Evolutionary conservation across 371 early-diverging fungal genomes (phyloP).

Genomic region (Actinomortierella ambigua): DNA sequence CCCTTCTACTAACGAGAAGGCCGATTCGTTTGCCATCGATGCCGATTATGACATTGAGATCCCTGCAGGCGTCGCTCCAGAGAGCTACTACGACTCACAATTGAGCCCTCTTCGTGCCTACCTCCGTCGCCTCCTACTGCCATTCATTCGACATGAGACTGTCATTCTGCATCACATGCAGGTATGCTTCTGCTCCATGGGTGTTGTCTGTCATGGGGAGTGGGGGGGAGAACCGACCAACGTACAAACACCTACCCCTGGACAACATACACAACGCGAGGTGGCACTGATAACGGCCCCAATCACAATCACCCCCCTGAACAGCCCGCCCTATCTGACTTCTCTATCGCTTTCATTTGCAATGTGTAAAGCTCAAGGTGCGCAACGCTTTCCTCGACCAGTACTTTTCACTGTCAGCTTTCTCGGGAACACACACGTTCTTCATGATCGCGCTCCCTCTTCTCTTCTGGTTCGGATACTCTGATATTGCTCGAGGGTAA

Average conservation of each 20-base stretch:
- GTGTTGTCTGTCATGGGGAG: too few relatives aligned
- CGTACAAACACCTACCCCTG: too few relatives aligned
- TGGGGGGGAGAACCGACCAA: too few relatives aligned
- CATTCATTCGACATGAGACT: conserved; percentile 60
- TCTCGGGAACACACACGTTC: conserved; percentile 76
- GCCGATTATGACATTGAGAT: conserved; percentile 43
- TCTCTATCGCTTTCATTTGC: background rate
- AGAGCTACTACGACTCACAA: conserved; percentile 43
- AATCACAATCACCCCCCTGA: too few relatives aligned
- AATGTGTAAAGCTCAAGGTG: conserved; percentile 28
- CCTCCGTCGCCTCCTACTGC: conserved; percentile 55
- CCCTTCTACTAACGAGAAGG: too few relatives aligned
- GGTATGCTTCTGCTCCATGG: too few relatives aligned
- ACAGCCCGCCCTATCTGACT: background rate
- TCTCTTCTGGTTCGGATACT: conserved; percentile 74
- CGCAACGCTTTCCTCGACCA: conserved; percentile 55
- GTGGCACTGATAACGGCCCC: too few relatives aligned
- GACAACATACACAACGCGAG: too few relatives aligned
- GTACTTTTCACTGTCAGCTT: conserved; percentile 67
- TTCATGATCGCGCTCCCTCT: conserved; percentile 74
- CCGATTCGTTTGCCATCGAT: background rate
- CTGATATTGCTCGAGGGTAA: conserved; percentile 62
- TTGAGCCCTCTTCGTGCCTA: conserved; percentile 49
- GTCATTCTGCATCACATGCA: conserved; percentile 60
- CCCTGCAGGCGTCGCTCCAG: conserved; percentile 45